Evolutionary conservation across 164 flowering plant genomes (phyloP).

Genomic region (Aristolochia contorta): DNA sequence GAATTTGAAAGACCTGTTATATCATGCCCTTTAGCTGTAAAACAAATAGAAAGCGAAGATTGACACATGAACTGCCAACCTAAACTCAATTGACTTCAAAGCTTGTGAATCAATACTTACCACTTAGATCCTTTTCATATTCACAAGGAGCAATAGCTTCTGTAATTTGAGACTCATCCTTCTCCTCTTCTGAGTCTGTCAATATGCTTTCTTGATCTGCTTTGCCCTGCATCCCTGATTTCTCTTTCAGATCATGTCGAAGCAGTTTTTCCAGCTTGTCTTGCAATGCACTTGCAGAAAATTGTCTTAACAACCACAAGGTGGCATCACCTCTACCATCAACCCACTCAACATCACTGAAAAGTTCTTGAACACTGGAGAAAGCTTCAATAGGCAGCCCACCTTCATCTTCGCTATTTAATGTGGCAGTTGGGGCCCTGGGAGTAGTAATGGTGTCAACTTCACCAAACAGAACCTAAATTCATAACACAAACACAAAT

Average conservation of each 20-base stretch:
- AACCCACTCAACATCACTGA: slow-evolving; percentile 85
- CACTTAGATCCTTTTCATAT: slow-evolving; percentile 22
- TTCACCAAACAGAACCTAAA: slow-evolving; percentile 92
- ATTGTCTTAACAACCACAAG: slow-evolving; percentile 84
- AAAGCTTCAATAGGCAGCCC: slow-evolving; percentile 98
- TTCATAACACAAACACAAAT: neutral
- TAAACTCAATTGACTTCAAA: no score
- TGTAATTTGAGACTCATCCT: slow-evolving; percentile 47
- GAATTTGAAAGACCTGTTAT: neutral
- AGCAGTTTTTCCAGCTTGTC: slow-evolving; percentile 30
- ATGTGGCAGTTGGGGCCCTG: slow-evolving; percentile 58
- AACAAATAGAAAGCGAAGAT: neutral
- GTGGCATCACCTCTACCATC: slow-evolving; percentile 86
- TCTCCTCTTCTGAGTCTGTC: slow-evolving; percentile 80
- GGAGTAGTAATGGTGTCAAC: slow-evolving; percentile 63
- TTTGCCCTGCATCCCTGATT: slow-evolving; percentile 45
- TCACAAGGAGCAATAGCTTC: slow-evolving; percentile 46
- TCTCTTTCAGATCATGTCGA: slow-evolving; percentile 48
- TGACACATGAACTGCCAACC: no score
- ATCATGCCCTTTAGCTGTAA: slow-evolving; percentile 22
- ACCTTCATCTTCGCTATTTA: slow-evolving; percentile 90
- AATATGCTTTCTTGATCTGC: slow-evolving; percentile 52
- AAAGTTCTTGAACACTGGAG: slow-evolving; percentile 94
- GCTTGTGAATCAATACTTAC: neutral
- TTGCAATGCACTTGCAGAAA: slow-evolving; percentile 45